A percentile compares a stretch with the other conserved stretches of the same genome.
phyloP scores from a whole-genome alignment of 1,139 yeast species.

The Ogataea hybrid region DNA sequence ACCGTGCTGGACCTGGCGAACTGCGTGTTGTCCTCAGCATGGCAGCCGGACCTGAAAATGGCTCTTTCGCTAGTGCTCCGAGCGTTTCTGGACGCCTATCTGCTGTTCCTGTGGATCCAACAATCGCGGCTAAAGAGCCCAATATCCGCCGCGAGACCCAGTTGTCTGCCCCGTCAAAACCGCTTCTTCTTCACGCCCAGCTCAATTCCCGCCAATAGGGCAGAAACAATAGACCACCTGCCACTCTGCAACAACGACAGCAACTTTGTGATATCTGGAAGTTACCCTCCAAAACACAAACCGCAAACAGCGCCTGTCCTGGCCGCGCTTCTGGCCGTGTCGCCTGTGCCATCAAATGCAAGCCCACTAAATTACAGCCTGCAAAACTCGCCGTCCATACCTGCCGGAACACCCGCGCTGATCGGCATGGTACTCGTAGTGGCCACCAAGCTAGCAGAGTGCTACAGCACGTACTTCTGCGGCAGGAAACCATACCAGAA shows the following conservation, averaged over 20 bases:
- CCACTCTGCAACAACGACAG: conserved; percentile 9
- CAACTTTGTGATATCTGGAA: background rate
- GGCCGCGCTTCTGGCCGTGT: conserved; percentile 25
- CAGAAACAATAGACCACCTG: conserved; percentile 8
- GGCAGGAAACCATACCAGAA: background rate
- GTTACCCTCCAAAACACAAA: background rate
- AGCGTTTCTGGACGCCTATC: background rate
- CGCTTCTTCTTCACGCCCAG: conserved; percentile 10
- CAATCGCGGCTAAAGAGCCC: background rate
- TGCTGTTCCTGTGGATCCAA: background rate
- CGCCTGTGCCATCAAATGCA: conserved; percentile 27
- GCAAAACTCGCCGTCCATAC: conserved; percentile 1
- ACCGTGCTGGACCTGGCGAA: conserved; percentile 2
- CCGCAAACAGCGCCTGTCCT: conserved; percentile 24
- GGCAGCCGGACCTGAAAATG: background rate
- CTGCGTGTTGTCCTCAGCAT: background rate
- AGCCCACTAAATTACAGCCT: conserved; percentile 9
- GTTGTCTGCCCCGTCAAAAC: conserved; percentile 2
- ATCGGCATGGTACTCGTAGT: conserved; percentile 5
- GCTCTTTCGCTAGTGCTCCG: background rate
- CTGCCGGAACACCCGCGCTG: background rate
- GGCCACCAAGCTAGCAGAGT: conserved; percentile 6
- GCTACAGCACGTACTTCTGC: conserved; percentile 2
- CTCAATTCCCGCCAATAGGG: background rate
- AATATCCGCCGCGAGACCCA: background rate